phyloP scores from a whole-genome alignment of 768 basidiomycete species.

The Galerina marginata region DNA sequence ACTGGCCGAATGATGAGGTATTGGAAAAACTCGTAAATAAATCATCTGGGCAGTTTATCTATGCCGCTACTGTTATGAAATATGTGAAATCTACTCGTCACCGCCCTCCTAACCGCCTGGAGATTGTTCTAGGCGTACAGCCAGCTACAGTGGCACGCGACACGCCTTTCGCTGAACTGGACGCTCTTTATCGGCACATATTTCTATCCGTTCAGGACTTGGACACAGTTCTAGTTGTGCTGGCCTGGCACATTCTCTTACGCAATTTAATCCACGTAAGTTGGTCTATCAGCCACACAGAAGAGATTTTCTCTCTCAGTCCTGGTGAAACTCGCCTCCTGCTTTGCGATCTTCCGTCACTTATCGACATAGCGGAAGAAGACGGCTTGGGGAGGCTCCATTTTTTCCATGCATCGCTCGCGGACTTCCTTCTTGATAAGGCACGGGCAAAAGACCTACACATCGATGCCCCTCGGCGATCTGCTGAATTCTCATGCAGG shows the following conservation, averaged over 20 bases:
- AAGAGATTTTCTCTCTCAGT: not conserved
- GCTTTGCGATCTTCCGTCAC: conserved; percentile 6
- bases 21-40: conserved; percentile 4
- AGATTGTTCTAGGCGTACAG: conserved; percentile 1
- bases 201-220: not conserved
- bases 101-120: conserved; percentile 5
- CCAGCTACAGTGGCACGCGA: not conserved
- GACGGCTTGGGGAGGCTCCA: not conserved
- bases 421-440: conserved; percentile 9
- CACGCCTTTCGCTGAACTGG: conserved; percentile 10
- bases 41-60: conserved; percentile 22
- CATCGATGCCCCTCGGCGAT: not conserved
- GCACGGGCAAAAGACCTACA: not conserved
- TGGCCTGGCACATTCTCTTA: not conserved
- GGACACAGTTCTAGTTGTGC: not conserved
- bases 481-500: not conserved
- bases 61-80: conserved; percentile 16
- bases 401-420: conserved; percentile 8
- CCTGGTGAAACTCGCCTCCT: not conserved
- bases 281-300: not conserved
- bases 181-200: conserved; percentile 12
- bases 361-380: not conserved
- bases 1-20: not conserved
- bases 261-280: not conserved
- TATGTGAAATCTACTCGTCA: conserved; percentile 8